A percentile compares a stretch with the other conserved stretches of the same genome.
These are phyloP conservation scores for Solanum gracilifrons DNA, from an alignment of 257 asterid genomes.

Conservation along the genomic window DNA sequence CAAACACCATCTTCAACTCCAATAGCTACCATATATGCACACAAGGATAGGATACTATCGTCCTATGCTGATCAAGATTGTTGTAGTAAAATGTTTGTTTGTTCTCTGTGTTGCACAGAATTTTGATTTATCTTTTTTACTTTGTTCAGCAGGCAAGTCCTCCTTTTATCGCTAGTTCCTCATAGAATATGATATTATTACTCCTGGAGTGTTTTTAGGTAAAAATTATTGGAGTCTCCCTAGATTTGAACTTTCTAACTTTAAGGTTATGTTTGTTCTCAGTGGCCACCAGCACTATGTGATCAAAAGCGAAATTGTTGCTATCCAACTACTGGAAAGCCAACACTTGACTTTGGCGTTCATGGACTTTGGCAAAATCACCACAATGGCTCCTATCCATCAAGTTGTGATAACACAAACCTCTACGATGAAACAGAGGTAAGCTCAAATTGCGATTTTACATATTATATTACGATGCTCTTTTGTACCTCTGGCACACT, in stretches of 20 bases:
- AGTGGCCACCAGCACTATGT: conserved; percentile 19
- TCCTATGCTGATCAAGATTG: neutral
- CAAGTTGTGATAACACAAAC: conserved; percentile 1
- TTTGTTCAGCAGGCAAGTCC: conserved; percentile 15
- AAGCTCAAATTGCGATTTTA: neutral
- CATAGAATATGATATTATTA: neutral
- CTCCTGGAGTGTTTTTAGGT: neutral
- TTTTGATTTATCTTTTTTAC: conserved; percentile 13
- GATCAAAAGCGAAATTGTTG: neutral
- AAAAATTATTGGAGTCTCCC: neutral
- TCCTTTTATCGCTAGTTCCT: neutral
- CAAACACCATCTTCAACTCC: neutral
- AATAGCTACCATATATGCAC: neutral
- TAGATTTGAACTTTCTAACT: neutral
- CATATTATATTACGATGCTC: neutral
- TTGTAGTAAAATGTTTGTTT: neutral
- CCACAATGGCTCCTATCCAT: conserved; percentile 3
- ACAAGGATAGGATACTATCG: neutral
- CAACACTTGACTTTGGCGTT: conserved; percentile 9
- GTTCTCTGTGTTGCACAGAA: neutral
- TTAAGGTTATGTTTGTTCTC: neutral
- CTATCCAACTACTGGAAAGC: conserved; percentile 16
- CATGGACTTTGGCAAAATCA: conserved; percentile 18
- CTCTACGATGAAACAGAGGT: conserved; percentile 8
- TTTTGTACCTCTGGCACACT: neutral